Percentiles rank a stretch among this genome's conserved stretches.
phyloP scores from a whole-genome alignment of 2,329 filamentous ascomycete genomes.

The Endoconidiophora polonica region DNA sequence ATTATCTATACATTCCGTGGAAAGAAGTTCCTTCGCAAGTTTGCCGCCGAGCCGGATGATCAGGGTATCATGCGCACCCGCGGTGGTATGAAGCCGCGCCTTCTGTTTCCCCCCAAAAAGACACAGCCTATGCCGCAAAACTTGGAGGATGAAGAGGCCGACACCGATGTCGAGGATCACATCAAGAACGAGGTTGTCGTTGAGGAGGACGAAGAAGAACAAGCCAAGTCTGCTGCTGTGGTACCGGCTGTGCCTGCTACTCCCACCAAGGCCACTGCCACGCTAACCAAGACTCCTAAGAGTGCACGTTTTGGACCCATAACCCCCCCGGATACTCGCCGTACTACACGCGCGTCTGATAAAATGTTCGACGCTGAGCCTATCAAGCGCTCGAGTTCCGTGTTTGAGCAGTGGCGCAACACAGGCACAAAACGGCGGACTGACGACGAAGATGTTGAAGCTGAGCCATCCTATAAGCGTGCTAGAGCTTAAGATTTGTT shows the following conservation, averaged over 20 bases:
- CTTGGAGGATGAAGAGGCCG: constrained; percentile 41
- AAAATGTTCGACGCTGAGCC: constrained; percentile 33
- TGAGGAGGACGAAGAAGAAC: constrained; percentile 15
- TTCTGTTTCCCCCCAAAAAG: constrained; percentile 44
- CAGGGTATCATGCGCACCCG: constrained; percentile 32
- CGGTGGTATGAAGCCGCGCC: constrained; percentile 53
- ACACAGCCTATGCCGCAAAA: constrained; percentile 27
- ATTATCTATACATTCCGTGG: constrained; percentile 66
- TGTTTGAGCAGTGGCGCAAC: constrained; percentile 12
- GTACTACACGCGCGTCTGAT: constrained; percentile 39
- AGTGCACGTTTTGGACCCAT: constrained; percentile 38
- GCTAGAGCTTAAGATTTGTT: constrained; percentile 1
- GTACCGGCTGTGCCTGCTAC: constrained; percentile 19
- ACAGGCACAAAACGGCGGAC: constrained; percentile 28
- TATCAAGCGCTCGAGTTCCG: constrained; percentile 32
- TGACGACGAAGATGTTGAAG: constrained; percentile 19
- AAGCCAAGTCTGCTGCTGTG: constrained; percentile 6
- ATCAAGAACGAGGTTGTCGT: constrained; percentile 19
- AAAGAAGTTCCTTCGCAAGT: constrained; percentile 62
- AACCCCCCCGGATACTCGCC: constrained; percentile 45
- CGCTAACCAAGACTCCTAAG: constrained; percentile 29
- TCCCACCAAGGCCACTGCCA: constrained; percentile 21
- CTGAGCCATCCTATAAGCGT: constrained; percentile 3
- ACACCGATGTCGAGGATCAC: constrained; percentile 39
- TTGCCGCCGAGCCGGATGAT: constrained; percentile 26